phyloP scores from a whole-genome alignment of 345 rosid species.

The Raphanus raphanistrum region DNA sequence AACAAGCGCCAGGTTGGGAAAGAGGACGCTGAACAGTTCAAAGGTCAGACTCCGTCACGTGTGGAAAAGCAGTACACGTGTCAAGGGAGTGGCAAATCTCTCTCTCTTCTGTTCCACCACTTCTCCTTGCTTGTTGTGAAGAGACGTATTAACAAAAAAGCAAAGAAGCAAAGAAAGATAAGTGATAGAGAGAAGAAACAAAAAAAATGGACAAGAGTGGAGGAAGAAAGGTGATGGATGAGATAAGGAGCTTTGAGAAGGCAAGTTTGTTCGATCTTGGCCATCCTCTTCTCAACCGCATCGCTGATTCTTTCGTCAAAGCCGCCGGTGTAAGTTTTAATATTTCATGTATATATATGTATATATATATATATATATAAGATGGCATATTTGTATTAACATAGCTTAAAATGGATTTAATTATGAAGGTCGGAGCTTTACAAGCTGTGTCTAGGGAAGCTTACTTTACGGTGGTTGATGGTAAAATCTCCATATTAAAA shows the following conservation, averaged over 20 bases:
- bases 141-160: background rate
- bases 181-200: constrained; percentile 19
- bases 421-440: constrained; percentile 74
- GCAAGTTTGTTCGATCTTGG: constrained; percentile 75
- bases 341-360: background rate
- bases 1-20: constrained; percentile 26
- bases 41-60: constrained; percentile 36
- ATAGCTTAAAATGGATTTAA: background rate
- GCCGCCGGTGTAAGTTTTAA: constrained; percentile 69
- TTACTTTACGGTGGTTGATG: constrained; percentile 64
- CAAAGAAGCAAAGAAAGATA: background rate
- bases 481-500: constrained; percentile 30
- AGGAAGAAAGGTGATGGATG: constrained; percentile 49
- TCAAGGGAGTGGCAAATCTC: background rate
- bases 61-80: constrained; percentile 32
- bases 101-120: constrained; percentile 28
- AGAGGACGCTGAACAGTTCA: constrained; percentile 23
- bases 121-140: constrained; percentile 23
- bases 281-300: constrained; percentile 91
- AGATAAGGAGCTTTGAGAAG: constrained; percentile 59
- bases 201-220: constrained; percentile 33
- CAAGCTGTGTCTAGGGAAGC: constrained; percentile 81
- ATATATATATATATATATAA: no score
- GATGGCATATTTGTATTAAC: background rate
- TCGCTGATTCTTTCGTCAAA: constrained; percentile 83